Evolutionary conservation across 768 basidiomycete species (phyloP).

Genomic region (Dacryopinax spathularia): DNA sequence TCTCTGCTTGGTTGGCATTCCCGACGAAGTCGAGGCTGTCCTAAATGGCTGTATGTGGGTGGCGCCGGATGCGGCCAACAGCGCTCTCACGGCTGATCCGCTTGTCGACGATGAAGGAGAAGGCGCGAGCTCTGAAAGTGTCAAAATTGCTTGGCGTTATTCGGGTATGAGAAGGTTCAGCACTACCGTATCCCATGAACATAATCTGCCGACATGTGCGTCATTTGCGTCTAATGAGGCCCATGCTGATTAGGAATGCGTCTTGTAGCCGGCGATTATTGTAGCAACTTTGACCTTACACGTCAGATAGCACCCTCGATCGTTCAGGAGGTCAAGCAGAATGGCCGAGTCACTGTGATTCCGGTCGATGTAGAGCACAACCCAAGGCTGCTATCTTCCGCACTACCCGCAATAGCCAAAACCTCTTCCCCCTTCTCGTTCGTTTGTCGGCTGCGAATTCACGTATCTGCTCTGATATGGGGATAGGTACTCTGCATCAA

Average conservation of each 20-base stretch:
- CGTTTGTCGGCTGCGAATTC: not conserved
- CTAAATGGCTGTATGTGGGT: conserved; percentile 73
- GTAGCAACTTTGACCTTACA: conserved; percentile 59
- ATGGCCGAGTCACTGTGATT: conserved; percentile 27
- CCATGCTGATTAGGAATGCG: conserved; percentile 5
- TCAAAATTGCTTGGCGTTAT: conserved; percentile 97
- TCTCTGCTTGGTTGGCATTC: conserved; percentile 48
- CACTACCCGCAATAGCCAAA: not conserved
- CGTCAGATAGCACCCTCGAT: conserved; percentile 40
- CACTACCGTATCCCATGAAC: conserved; percentile 51
- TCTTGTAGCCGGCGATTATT: conserved; percentile 40
- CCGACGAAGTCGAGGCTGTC: conserved; percentile 37
- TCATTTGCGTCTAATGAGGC: conserved; percentile 11
- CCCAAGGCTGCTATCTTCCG: not conserved
- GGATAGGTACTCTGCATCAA: not conserved
- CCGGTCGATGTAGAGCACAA: not conserved
- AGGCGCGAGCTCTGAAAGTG: conserved; percentile 38
- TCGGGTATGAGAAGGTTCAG: conserved; percentile 84
- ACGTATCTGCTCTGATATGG: not conserved
- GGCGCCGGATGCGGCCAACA: conserved; percentile 23
- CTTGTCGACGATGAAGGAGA: conserved; percentile 17
- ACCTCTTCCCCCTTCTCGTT: not conserved
- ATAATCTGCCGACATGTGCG: conserved; percentile 25
- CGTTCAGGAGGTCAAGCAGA: conserved; percentile 31
- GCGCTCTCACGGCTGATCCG: conserved; percentile 9